A percentile compares a stretch with the other conserved stretches of the same genome.
Evolutionary conservation across 768 basidiomycete genomes (phyloP).

Genomic region (Trametes cinnabarina): DNA sequence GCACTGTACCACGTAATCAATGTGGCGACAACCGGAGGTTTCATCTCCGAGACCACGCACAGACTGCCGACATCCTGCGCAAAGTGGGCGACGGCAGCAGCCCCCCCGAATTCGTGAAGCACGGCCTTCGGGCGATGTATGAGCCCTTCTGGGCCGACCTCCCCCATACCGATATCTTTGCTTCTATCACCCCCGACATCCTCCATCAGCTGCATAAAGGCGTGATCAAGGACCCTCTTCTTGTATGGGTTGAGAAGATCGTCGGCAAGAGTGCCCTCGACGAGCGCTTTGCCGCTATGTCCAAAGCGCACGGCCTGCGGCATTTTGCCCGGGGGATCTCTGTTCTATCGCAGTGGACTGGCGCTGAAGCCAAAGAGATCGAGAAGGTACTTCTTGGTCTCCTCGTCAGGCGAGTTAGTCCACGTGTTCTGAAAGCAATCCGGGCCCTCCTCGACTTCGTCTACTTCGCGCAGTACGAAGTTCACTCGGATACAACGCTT

Average conservation of each 20-base stretch:
- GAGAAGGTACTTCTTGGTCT: constrained; percentile 21
- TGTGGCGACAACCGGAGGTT: constrained; percentile 13
- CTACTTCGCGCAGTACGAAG: constrained; percentile 23
- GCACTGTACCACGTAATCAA: constrained; percentile 22
- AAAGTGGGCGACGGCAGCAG: not conserved
- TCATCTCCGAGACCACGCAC: not conserved
- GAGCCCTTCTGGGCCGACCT: constrained; percentile 16
- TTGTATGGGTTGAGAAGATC: constrained; percentile 35
- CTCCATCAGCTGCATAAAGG: constrained; percentile 49
- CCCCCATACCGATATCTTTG: constrained; percentile 34
- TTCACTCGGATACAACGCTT: constrained; percentile 16
- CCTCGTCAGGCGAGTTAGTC: constrained; percentile 9
- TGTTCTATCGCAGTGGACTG: constrained; percentile 18
- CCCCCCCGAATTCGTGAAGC: not conserved
- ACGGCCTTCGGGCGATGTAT: constrained; percentile 13
- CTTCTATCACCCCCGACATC: constrained; percentile 36
- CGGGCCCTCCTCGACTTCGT: constrained; percentile 27
- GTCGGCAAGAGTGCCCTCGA: constrained; percentile 16
- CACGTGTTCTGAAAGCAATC: constrained; percentile 5
- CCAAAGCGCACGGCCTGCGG: constrained; percentile 12
- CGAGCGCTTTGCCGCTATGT: not conserved
- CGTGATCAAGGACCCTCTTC: constrained; percentile 40
- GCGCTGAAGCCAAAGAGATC: constrained; percentile 25
- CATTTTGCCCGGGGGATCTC: constrained; percentile 17
- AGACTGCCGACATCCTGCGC: not conserved